Evolutionary conservation across 495 filamentous ascomycete species (phyloP).

Genomic region (Penicillium ucsense): DNA sequence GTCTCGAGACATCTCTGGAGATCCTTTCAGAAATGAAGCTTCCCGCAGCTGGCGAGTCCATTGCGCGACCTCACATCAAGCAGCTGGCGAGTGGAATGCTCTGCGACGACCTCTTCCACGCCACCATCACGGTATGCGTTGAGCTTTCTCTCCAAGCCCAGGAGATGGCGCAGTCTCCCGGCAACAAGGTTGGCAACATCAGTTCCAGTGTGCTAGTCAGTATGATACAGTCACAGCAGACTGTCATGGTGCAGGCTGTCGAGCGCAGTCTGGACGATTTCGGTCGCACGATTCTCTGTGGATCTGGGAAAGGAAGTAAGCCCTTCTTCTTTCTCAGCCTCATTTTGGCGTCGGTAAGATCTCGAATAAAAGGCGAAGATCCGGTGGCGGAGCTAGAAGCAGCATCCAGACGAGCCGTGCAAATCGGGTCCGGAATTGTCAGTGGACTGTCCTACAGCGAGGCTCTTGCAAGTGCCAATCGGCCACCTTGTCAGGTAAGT

Average conservation of each 20-base stretch:
- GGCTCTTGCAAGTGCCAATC: slow-evolving; percentile 11
- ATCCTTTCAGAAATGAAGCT: slow-evolving; percentile 37
- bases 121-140: slow-evolving; percentile 27
- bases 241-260: slow-evolving; percentile 25
- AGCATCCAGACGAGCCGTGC: slow-evolving; percentile 15
- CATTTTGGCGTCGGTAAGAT: slow-evolving; percentile 25
- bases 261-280: slow-evolving; percentile 26
- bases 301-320: slow-evolving; percentile 25
- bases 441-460: slow-evolving; percentile 17
- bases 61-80: slow-evolving; percentile 20
- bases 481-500: slow-evolving; percentile 4
- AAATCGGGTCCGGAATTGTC: slow-evolving; percentile 17
- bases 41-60: slow-evolving; percentile 9
- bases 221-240: slow-evolving; percentile 29
- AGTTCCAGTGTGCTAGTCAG: slow-evolving; percentile 24
- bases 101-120: slow-evolving; percentile 31
- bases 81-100: slow-evolving; percentile 30
- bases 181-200: slow-evolving; percentile 7
- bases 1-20: slow-evolving; percentile 40
- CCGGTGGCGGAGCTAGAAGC: slow-evolving; percentile 19
- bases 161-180: slow-evolving; percentile 14
- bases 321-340: slow-evolving; percentile 27
- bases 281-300: slow-evolving; percentile 16
- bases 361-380: slow-evolving; percentile 29
- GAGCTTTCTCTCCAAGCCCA: slow-evolving; percentile 27